A percentile compares a stretch with the other conserved stretches of the same genome.
phyloP scores from a whole-genome alignment of 306 rosid species.

The Sphenostylis stenocarpa region DNA sequence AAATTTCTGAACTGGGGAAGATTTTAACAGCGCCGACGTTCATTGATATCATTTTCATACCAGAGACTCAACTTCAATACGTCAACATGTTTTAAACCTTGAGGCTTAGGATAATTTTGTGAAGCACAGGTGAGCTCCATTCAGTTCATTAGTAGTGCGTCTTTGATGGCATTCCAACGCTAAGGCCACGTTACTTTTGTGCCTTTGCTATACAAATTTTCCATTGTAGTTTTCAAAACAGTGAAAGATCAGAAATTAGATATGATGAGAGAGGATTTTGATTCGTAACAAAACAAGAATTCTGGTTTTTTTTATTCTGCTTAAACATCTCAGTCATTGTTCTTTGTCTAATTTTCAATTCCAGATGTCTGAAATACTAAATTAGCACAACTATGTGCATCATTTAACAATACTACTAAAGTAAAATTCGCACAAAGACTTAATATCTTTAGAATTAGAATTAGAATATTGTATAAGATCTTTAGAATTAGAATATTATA shows the following conservation, averaged over 20 bases:
- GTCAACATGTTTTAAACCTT: constrained; percentile 17
- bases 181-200: constrained; percentile 34
- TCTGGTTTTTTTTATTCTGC: not conserved
- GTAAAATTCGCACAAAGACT: too few relatives aligned
- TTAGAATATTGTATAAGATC: too few relatives aligned
- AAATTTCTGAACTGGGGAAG: constrained; percentile 75
- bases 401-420: too few relatives aligned
- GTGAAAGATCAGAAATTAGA: not conserved
- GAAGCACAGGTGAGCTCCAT: constrained; percentile 29
- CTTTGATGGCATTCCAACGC: constrained; percentile 15
- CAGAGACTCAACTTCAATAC: constrained; percentile 32
- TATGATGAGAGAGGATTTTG: not conserved
- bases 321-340: not conserved
- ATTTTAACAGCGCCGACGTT: constrained; percentile 38
- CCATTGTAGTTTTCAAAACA: not conserved
- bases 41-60: constrained; percentile 30
- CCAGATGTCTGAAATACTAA: not conserved
- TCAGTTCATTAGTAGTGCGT: constrained; percentile 43
- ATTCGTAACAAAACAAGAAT: not conserved
- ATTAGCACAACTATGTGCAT: not conserved
- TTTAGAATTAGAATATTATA: too few relatives aligned
- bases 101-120: constrained; percentile 41
- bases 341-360: not conserved
- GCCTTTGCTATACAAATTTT: constrained; percentile 24
- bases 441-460: too few relatives aligned